Percentiles rank a stretch among this genome's conserved stretches.
These are phyloP conservation scores for Micromonas pusilla DNA, from an alignment of 139 green algal genomes.

Conservation along the genomic window DNA sequence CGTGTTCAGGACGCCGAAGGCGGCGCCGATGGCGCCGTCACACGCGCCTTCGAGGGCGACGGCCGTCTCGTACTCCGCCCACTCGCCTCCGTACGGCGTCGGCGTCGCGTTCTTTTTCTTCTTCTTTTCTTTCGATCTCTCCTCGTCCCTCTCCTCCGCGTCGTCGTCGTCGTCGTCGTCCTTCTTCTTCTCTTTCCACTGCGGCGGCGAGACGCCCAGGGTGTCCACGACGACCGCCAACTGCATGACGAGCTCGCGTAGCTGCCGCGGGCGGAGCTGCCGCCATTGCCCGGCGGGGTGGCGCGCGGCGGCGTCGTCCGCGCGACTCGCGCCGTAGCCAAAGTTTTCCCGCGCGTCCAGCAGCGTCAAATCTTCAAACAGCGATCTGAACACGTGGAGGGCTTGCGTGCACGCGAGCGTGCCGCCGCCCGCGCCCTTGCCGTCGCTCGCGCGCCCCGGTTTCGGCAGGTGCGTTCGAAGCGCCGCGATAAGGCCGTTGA, in stretches of 20 bases:
- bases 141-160: not conserved
- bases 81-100: not conserved
- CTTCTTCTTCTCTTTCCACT: not conserved
- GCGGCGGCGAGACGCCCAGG: not conserved
- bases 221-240: not conserved
- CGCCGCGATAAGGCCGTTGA: not conserved
- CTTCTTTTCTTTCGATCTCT: not conserved
- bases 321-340: not conserved
- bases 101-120: not conserved
- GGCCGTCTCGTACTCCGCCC: not conserved
- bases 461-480: not conserved
- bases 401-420: not conserved
- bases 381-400: not conserved
- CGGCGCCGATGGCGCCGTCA: not conserved
- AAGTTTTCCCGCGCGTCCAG: not conserved
- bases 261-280: not conserved
- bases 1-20: not conserved
- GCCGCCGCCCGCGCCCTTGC: no score
- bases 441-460: no score
- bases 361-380: not conserved
- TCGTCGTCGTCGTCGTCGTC: conserved; percentile 11
- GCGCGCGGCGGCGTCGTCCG: no score
- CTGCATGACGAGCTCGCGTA: not conserved
- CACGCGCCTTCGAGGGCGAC: not conserved
- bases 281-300: not conserved